A percentile compares a stretch with the other conserved stretches of the same genome.
These are phyloP conservation scores for Dactylellina drechsleri DNA, from an alignment of 2,329 filamentous ascomycete species.

Conservation along the genomic window DNA sequence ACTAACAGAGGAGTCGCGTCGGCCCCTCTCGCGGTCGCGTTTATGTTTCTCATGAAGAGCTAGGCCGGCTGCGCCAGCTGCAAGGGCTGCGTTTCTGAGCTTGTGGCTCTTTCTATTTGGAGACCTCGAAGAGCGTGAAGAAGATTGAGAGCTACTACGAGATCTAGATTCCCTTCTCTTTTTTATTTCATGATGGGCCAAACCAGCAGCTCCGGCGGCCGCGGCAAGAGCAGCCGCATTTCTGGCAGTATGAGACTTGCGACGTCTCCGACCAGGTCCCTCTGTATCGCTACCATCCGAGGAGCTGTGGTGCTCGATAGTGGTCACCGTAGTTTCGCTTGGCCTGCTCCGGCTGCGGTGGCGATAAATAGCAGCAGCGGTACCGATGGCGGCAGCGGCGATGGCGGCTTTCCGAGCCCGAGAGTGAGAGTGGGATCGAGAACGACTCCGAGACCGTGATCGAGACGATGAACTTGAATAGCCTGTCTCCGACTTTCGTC, in stretches of 20 bases:
- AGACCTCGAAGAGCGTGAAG: slow-evolving; percentile 21
- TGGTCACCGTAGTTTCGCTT: slow-evolving; percentile 33
- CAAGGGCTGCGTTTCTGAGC: slow-evolving; percentile 47
- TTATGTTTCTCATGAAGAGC: slow-evolving; percentile 52
- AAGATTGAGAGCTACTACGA: slow-evolving; percentile 37
- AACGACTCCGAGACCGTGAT: slow-evolving; percentile 38
- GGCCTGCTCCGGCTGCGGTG: slow-evolving; percentile 35
- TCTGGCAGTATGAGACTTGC: slow-evolving; percentile 37
- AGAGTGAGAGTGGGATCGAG: slow-evolving; percentile 42
- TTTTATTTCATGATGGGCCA: slow-evolving; percentile 43
- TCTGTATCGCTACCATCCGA: slow-evolving; percentile 51
- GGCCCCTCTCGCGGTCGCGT: slow-evolving; percentile 40
- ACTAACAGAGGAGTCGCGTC: slow-evolving; percentile 24
- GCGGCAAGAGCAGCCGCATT: slow-evolving; percentile 48
- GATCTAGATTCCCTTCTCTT: slow-evolving; percentile 48
- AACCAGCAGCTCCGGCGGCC: slow-evolving; percentile 36
- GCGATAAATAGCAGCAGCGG: slow-evolving; percentile 44
- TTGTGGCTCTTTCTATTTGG: slow-evolving; percentile 50
- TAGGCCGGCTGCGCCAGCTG: slow-evolving; percentile 41
- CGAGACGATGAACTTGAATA: slow-evolving; percentile 41
- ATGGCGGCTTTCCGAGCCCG: slow-evolving; percentile 51
- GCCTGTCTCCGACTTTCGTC: slow-evolving; percentile 37
- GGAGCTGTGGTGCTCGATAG: slow-evolving; percentile 44
- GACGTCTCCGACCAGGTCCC: slow-evolving; percentile 32
- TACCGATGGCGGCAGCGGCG: slow-evolving; percentile 51